These are phyloP conservation scores for Eimeria zaria DNA, from an alignment of 169 alveolate species.

Conservation along the genomic window DNA sequence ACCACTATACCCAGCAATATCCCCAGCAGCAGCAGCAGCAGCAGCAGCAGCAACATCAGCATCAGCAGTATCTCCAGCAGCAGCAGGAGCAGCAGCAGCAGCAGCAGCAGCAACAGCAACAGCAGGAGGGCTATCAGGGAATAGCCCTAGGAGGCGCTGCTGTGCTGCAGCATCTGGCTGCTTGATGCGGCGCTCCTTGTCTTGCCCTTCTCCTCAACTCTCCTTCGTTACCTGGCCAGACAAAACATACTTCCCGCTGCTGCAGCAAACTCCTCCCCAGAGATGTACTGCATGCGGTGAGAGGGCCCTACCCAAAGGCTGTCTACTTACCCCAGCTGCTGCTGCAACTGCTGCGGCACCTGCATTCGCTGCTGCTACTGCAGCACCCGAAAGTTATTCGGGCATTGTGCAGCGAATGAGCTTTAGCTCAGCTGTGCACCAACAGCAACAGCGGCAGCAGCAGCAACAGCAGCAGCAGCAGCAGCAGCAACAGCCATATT, in stretches of 20 bases:
- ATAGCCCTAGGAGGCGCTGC: not conserved
- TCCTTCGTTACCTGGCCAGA: not conserved
- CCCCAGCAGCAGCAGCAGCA: too few species aligned
- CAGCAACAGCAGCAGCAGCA: constrained; percentile 12
- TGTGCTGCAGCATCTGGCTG: constrained; percentile 1
- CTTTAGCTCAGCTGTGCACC: not conserved
- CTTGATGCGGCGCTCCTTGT: constrained; percentile 17
- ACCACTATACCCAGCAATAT: not conserved
- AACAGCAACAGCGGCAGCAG: not conserved
- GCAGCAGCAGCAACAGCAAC: not conserved
- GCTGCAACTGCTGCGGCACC: not conserved
- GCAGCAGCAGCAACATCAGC: not conserved
- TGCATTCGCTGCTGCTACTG: not conserved
- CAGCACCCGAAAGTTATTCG: not conserved
- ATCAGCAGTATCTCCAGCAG: not conserved
- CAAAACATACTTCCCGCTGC: not conserved
- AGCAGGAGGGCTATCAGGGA: not conserved
- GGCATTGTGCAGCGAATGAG: not conserved
- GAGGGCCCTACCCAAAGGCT: constrained; percentile 20
- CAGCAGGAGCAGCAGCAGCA: not conserved
- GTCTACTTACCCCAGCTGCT: not conserved
- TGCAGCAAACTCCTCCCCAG: not conserved
- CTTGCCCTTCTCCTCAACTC: constrained; percentile 1
- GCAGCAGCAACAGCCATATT: constrained; percentile 4
- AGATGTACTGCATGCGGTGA: constrained; percentile 57